Evolutionary conservation across 2,329 filamentous ascomycete genomes (phyloP).

Genomic region (Sclerotinia trifoliorum): DNA sequence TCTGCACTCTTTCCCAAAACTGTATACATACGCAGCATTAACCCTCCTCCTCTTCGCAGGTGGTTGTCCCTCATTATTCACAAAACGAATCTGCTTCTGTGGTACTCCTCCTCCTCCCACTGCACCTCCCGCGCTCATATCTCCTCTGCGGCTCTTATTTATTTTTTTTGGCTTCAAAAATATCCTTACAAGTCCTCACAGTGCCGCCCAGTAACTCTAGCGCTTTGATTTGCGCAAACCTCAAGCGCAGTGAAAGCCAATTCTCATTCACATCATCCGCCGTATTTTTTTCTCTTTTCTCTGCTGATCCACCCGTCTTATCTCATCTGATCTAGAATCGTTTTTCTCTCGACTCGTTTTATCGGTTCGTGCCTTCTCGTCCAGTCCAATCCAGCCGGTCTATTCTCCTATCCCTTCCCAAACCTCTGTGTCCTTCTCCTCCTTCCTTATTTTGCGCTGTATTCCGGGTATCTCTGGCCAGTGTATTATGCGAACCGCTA

Average conservation of each 20-base stretch:
- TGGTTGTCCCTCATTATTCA: constrained; percentile 78
- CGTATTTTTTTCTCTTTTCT: neutral
- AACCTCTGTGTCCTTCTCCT: neutral
- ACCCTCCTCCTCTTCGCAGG: constrained; percentile 77
- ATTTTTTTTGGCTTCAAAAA: neutral
- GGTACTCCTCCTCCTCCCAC: neutral
- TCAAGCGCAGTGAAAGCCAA: constrained; percentile 7
- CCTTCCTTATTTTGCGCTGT: neutral
- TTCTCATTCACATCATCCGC: constrained; percentile 2
- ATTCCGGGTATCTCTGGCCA: neutral
- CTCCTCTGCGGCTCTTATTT: neutral
- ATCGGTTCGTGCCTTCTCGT: neutral
- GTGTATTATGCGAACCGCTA: neutral
- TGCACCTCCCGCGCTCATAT: constrained; percentile 16
- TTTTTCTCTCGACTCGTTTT: neutral
- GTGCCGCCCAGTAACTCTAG: neutral
- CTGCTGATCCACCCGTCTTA: neutral
- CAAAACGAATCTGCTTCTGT: constrained; percentile 68
- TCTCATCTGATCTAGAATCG: neutral
- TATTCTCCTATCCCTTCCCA: too few relatives aligned
- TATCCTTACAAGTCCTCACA: neutral
- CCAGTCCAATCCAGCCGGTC: neutral
- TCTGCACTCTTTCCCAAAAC: constrained; percentile 25
- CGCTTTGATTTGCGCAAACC: constrained; percentile 11
- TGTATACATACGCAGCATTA: constrained; percentile 66